Percentiles rank a stretch among this genome's conserved stretches.
These are phyloP conservation scores for Venturia pyrina DNA, from an alignment of 2,329 filamentous ascomycete genomes.

Conservation along the genomic window DNA sequence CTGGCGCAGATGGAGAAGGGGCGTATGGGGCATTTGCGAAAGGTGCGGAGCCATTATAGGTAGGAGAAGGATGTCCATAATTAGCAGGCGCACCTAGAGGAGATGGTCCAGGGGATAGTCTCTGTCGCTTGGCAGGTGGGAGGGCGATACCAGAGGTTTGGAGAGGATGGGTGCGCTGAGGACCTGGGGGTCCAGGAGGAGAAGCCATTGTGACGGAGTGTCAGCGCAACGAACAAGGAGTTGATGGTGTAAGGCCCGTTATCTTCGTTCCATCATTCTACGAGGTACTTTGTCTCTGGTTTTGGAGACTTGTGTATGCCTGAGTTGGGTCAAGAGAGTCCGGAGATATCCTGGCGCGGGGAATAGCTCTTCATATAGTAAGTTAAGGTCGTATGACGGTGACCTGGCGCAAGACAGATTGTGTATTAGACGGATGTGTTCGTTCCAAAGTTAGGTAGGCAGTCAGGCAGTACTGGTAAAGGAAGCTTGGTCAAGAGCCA, in stretches of 20 bases:
- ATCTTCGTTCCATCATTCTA: neutral
- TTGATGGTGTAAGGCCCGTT: neutral
- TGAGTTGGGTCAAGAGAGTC: neutral
- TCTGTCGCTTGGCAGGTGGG: slow-evolving; percentile 9
- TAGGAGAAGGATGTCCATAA: slow-evolving; percentile 10
- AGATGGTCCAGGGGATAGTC: slow-evolving; percentile 10
- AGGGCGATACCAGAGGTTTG: slow-evolving; percentile 2
- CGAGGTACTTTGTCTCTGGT: neutral
- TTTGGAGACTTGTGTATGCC: neutral
- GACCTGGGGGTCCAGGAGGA: neutral
- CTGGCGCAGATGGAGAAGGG: slow-evolving; percentile 2
- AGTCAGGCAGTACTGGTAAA: neutral
- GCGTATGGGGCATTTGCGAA: slow-evolving; percentile 14
- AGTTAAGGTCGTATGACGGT: neutral
- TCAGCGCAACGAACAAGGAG: neutral
- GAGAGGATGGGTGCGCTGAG: neutral
- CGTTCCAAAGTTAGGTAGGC: neutral
- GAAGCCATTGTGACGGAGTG: neutral
- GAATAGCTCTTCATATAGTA: too few relatives aligned
- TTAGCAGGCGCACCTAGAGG: slow-evolving; percentile 1
- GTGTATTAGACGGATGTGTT: neutral
- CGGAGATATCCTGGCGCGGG: neutral
- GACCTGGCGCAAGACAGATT: neutral
- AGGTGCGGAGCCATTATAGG: slow-evolving; percentile 17
- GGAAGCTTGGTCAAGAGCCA: neutral